A percentile compares a stretch with the other conserved stretches of the same genome.
Conservation (phyloP, 495 filamentous ascomycete species). For the Trichocladium antarcticum region DNA sequence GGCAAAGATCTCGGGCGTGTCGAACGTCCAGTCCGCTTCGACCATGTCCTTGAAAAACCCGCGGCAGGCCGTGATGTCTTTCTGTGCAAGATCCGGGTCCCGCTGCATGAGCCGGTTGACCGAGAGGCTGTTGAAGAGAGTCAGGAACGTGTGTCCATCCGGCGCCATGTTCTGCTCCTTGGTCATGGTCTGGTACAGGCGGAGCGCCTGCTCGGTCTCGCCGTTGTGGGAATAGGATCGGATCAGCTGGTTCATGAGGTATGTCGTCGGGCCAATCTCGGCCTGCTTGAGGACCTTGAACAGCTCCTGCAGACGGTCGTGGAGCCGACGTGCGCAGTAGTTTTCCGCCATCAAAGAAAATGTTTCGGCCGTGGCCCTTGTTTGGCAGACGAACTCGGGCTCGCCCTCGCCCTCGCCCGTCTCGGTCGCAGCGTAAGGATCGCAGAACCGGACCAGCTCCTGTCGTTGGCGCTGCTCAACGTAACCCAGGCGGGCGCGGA, state of each 20-base stretch:
- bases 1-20: constrained; percentile 23
- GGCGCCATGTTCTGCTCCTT: constrained; percentile 37
- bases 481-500: constrained; percentile 51
- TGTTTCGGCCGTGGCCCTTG: constrained; percentile 58
- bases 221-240: constrained; percentile 46
- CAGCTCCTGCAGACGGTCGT: constrained; percentile 45
- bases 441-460: constrained; percentile 6
- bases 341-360: constrained; percentile 64
- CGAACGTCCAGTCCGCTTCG: constrained; percentile 24
- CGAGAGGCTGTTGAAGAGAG: constrained; percentile 47
- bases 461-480: constrained; percentile 31
- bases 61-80: constrained; percentile 43
- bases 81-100: constrained; percentile 30
- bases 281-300: constrained; percentile 46
- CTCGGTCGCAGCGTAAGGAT: constrained; percentile 13
- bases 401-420: constrained; percentile 22
- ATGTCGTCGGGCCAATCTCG: constrained; percentile 53
- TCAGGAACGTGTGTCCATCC: constrained; percentile 58
- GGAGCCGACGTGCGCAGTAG: constrained; percentile 51
- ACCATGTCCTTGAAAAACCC: constrained; percentile 53
- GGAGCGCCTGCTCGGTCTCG: constrained; percentile 41
- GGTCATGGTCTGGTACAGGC: constrained; percentile 41
- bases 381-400: constrained; percentile 24
- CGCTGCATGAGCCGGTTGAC: constrained; percentile 34
- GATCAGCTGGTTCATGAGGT: constrained; percentile 67